A percentile compares a stretch with the other conserved stretches of the same genome.
These are phyloP conservation scores for Carpediemonas membranifera DNA, from an alignment of 78 protist genomes.

Conservation along the genomic window DNA sequence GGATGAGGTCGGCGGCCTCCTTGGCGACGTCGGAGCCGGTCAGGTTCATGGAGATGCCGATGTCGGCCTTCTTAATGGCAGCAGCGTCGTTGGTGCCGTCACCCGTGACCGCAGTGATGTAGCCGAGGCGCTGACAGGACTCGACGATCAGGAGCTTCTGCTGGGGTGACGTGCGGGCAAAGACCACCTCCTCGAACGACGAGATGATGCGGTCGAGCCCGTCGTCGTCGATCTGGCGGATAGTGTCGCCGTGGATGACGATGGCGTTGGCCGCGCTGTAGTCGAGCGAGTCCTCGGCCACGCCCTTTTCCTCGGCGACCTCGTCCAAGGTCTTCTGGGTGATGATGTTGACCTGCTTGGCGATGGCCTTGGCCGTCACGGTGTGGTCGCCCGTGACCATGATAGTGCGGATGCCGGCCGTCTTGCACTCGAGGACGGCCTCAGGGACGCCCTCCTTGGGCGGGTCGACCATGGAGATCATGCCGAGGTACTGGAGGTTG, in stretches of 20 bases:
- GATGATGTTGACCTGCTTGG: slow-evolving; percentile 45
- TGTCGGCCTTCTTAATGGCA: slow-evolving; percentile 82
- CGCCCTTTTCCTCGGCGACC: too few species aligned
- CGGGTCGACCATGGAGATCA: slow-evolving; percentile 86
- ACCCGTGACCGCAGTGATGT: not conserved
- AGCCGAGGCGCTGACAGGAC: not conserved
- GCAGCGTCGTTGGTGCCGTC: slow-evolving; percentile 86
- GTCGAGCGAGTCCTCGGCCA: not conserved
- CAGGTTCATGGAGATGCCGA: slow-evolving; percentile 37
- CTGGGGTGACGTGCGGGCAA: slow-evolving; percentile 84
- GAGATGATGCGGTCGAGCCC: not conserved
- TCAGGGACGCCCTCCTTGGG: slow-evolving; percentile 73
- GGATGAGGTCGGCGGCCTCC: slow-evolving; percentile 83
- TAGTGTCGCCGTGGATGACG: slow-evolving; percentile 3
- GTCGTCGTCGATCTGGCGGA: not conserved
- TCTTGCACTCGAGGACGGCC: slow-evolving; percentile 56
- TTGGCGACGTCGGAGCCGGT: slow-evolving; percentile 80
- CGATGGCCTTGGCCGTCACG: slow-evolving; percentile 85
- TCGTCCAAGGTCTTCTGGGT: not conserved
- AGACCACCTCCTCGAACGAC: slow-evolving; percentile 54
- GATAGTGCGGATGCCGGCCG: slow-evolving; percentile 67
- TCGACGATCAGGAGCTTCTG: slow-evolving; percentile 80
- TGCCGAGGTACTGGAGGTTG: slow-evolving; percentile 66
- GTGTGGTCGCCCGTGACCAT: slow-evolving; percentile 98
- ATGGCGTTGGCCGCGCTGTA: not conserved